Conservation (phyloP, 768 basidiomycete species). For the Mycena indigotica region DNA sequence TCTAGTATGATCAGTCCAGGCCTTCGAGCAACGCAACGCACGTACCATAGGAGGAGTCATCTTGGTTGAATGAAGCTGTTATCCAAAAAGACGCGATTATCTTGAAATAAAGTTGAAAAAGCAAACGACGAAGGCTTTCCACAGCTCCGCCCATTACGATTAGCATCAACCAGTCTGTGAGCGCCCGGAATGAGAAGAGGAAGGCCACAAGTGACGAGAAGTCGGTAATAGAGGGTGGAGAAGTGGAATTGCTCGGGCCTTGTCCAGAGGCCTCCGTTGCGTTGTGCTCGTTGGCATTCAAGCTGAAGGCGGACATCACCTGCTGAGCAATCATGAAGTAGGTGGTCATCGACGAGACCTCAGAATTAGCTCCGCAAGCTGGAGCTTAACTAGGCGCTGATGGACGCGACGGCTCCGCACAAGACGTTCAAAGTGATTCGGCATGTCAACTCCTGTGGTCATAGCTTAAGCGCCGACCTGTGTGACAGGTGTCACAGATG, state of each 20-base stretch:
- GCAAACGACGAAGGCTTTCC: constrained; percentile 56
- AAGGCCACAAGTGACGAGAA: constrained; percentile 42
- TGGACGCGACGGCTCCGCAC: no score
- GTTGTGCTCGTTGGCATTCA: constrained; percentile 5
- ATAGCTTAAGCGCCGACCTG: no score
- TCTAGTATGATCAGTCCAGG: constrained; percentile 47
- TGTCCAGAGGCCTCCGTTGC: constrained; percentile 4
- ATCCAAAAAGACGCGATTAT: constrained; percentile 59
- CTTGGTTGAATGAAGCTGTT: constrained; percentile 60
- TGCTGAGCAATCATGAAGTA: constrained; percentile 28
- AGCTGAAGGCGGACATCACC: constrained; percentile 22
- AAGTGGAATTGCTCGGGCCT: constrained; percentile 23
- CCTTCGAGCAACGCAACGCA: constrained; percentile 5
- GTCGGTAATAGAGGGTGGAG: constrained; percentile 19
- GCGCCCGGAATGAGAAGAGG: constrained; percentile 54
- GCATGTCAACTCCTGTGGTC: no score
- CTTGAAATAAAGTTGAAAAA: constrained; percentile 43
- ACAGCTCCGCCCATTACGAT: constrained; percentile 62
- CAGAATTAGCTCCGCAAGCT: no score
- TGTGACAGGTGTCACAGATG: no score
- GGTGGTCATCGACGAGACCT: constrained; percentile 28
- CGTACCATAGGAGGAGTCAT: constrained; percentile 61
- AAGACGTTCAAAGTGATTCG: no score
- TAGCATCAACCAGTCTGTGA: constrained; percentile 67
- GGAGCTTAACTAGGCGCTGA: no score